Evolutionary conservation across 345 rosid genomes (phyloP), one percentile per base, ranked within the genome.

Genomic region (Hibiscus tridactylites): DNA sequence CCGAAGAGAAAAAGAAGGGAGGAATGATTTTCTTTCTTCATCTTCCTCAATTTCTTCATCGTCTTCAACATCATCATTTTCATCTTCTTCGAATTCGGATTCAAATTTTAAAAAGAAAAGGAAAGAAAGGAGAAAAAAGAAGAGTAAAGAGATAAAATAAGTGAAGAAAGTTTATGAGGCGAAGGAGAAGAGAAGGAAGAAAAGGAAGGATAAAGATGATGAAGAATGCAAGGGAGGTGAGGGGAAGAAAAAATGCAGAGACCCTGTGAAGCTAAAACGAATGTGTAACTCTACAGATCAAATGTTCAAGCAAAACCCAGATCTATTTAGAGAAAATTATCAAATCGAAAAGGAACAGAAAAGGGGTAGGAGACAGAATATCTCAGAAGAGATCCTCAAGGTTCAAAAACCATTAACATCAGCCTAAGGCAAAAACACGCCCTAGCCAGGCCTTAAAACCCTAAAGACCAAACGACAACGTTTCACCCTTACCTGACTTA

Each of bases 211-310:
- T 26, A 71, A 50, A 11, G 71, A 59, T 24, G 33, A 21, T 26
- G 62, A 26, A 6, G 69, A 47, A 15, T 29, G 6, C 0, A 49
- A 49, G 52, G 16, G 15, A 19, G 28, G 59, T 5, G 80, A 79
- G 15, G 81, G 76, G 59, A 83, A 84, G 79, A 83, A 69, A 61
- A 83, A 81, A 75, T 73, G 76, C 76, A 85, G 71, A 76, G 86
- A 77, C 73, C 49, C 81, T 10, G 81, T 56, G 70, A 82, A 84
- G 78, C 83, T 88, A 68, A 85, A 85, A 65, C 60, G 39, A 73
- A 86, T n/a, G n/a, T n/a, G n/a, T n/a, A n/a, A n/a, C n/a, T n/a
- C n/a, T n/a, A n/a, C n/a, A n/a, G 0, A 21, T 21, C 21, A 0
- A 21, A 21, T 21, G 21, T 0, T 21, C 21, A 21, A 21, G 0